Evolutionary conservation across 108 stramenopile genomes (phyloP), one percentile per base, ranked within the genome.

Genomic region (Skeletonema tropicum): DNA sequence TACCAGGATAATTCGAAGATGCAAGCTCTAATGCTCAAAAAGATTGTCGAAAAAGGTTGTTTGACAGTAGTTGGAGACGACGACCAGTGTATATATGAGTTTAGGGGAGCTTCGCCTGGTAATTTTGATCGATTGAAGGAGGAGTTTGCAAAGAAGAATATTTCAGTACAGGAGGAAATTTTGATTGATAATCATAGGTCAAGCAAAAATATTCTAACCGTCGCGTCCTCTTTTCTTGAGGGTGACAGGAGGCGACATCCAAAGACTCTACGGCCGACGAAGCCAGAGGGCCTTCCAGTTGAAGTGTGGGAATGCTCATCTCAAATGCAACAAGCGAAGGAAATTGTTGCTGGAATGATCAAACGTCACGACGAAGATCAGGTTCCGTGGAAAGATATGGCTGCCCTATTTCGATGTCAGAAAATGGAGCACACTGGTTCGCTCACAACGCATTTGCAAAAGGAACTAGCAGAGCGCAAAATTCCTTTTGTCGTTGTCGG

Each of bases 51-150:
- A 14, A n/a, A 26, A 3, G 65, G 73, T 1, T 57, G 49, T 11
- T 33, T 75, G 11, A 75, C 74, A 11, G 74, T 75, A 9, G 74
- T 75, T 7, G 74, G 74, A 15, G 74, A 75, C 68, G 74, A 75
- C 41, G 74, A 75, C 30, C 74, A 75, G 19, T 48, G 65, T 23
- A 75, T 75, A n/a, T 70, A 60, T 31, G n/a, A 21, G 5, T 75
- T 66, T 19, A 12, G 74, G 25, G 74, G 64, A 12, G 74, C 74
- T 7, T 45, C 33, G 6, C 52, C 45, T 9, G 68, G 49, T 5
- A 66, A 66, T 13, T 75, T 75, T 39, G 68, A 36, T 15, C 19
- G 65, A 12, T 35, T 75, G 13, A 26, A 21, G 31, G 64, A 66
- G 5, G 30, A 26, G 13, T 74, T 55, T n/a, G 66, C 21, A 3